Percentiles rank a stretch among this genome's conserved stretches.
phyloP scores from a whole-genome alignment of 805 yeast species.

The Schwanniomyces yamadae region DNA sequence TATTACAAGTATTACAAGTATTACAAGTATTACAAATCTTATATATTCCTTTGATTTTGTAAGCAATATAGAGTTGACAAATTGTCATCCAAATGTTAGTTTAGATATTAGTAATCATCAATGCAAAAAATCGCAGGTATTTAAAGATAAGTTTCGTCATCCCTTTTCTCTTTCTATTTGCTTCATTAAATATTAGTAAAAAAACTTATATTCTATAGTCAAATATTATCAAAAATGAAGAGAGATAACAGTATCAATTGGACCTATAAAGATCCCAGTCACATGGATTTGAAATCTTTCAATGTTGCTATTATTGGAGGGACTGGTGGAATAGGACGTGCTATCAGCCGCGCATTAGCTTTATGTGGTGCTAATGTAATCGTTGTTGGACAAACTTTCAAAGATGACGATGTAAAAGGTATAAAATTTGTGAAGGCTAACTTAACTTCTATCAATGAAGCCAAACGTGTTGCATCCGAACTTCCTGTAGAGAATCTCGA shows the following conservation, averaged over 20 bases:
- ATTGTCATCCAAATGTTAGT: no score
- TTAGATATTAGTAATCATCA: no score
- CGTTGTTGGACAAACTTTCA: conserved; percentile 9
- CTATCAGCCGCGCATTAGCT: neutral
- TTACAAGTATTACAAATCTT: no score
- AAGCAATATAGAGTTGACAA: no score
- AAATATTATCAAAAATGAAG: no score
- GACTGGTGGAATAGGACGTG: neutral
- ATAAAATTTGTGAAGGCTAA: conserved; percentile 26
- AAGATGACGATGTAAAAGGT: conserved; percentile 21
- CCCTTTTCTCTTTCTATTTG: no score
- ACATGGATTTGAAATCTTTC: neutral
- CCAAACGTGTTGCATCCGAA: conserved; percentile 19
- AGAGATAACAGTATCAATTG: conserved; percentile 92
- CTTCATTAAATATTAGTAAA: no score
- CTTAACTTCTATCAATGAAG: conserved; percentile 24
- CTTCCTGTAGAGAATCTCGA: conserved; percentile 14
- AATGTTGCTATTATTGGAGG: neutral
- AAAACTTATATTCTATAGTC: no score
- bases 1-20: no score
- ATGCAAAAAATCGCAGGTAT: no score
- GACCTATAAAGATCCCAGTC: conserved; percentile 30
- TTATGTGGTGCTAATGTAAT: neutral
- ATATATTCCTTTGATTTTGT: no score
- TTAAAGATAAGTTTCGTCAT: no score